Percentiles rank a stretch among this genome's conserved stretches.
Evolutionary conservation across 208 protist species (phyloP).

Genomic region (Trypanosoma vivax): DNA sequence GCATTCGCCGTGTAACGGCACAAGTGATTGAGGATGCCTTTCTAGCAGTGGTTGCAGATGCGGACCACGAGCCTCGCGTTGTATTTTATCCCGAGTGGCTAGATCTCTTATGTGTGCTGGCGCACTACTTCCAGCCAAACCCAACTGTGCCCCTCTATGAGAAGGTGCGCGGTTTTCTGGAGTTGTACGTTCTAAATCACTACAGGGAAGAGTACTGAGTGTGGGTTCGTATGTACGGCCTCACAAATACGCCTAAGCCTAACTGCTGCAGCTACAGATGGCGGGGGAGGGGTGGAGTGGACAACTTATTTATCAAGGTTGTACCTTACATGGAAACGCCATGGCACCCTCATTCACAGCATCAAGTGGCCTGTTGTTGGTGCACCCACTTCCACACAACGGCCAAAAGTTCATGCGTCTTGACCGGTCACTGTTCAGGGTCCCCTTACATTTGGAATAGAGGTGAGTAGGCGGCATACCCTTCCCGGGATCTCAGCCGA

Average conservation of each 20-base stretch:
- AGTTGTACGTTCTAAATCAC: constrained; percentile 28
- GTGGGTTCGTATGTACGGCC: background rate
- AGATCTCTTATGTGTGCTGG: constrained; percentile 53
- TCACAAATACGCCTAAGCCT: constrained; percentile 1
- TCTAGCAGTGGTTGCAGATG: constrained; percentile 29
- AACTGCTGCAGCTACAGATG: too few species aligned
- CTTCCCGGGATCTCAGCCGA: too few species aligned
- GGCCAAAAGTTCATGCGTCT: too few species aligned
- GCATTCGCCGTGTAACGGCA: constrained; percentile 19
- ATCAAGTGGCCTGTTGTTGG: too few species aligned
- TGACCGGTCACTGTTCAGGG: too few species aligned
- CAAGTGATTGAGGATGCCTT: constrained; percentile 34
- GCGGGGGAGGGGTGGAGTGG: too few species aligned
- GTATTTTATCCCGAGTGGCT: constrained; percentile 71
- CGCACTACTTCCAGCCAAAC: constrained; percentile 34
- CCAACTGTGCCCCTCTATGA: constrained; percentile 39
- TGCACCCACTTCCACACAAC: too few species aligned
- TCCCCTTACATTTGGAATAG: too few species aligned
- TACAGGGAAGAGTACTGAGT: constrained; percentile 6
- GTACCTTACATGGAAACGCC: too few species aligned
- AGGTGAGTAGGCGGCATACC: too few species aligned
- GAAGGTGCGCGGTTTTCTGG: constrained; percentile 53
- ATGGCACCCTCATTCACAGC: too few species aligned
- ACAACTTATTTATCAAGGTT: too few species aligned
- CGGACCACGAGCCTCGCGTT: constrained; percentile 30